Conservation (phyloP, 768 basidiomycete species). For the Termitomyces sp. region DNA sequence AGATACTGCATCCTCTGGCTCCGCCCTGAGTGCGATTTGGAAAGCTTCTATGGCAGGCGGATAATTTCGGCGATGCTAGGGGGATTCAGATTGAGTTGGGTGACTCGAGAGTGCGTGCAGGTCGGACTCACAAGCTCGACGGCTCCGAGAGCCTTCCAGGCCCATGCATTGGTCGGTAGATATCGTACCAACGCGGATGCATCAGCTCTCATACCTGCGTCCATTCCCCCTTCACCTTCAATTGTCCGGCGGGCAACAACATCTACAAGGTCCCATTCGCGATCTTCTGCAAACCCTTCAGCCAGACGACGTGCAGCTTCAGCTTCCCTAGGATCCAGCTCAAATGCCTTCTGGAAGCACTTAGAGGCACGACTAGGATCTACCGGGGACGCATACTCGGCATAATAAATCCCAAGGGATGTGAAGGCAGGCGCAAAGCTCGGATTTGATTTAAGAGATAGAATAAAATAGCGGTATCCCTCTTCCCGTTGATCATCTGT, state of each 20-base stretch:
- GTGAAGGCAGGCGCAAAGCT: slow-evolving; percentile 91
- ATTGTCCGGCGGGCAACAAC: slow-evolving; percentile 91
- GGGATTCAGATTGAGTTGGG: background rate
- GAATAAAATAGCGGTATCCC: slow-evolving; percentile 78
- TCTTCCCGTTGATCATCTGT: slow-evolving; percentile 53
- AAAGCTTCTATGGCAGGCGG: slow-evolving; percentile 75
- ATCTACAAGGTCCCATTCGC: slow-evolving; percentile 95
- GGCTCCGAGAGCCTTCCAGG: slow-evolving; percentile 94
- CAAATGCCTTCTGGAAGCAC: slow-evolving; percentile 98
- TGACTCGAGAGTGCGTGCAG: background rate
- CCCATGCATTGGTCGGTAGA: slow-evolving; percentile 87
- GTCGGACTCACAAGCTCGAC: slow-evolving; percentile 75
- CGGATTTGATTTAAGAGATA: slow-evolving; percentile 70
- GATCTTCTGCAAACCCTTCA: slow-evolving; percentile 86
- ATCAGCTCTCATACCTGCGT: slow-evolving; percentile 44
- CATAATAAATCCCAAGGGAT: slow-evolving; percentile 88
- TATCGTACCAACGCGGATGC: slow-evolving; percentile 44
- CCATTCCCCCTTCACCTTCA: slow-evolving; percentile 85
- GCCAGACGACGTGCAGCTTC: slow-evolving; percentile 84
- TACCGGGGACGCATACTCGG: slow-evolving; percentile 63
- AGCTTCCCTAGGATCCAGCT: slow-evolving; percentile 86
- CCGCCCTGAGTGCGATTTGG: slow-evolving; percentile 81
- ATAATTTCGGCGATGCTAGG: slow-evolving; percentile 68
- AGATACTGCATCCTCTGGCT: slow-evolving; percentile 72
- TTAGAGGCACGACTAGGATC: slow-evolving; percentile 87